Conservation (phyloP, 1,139 yeast genomes). For the Geotrichum reessii region DNA sequence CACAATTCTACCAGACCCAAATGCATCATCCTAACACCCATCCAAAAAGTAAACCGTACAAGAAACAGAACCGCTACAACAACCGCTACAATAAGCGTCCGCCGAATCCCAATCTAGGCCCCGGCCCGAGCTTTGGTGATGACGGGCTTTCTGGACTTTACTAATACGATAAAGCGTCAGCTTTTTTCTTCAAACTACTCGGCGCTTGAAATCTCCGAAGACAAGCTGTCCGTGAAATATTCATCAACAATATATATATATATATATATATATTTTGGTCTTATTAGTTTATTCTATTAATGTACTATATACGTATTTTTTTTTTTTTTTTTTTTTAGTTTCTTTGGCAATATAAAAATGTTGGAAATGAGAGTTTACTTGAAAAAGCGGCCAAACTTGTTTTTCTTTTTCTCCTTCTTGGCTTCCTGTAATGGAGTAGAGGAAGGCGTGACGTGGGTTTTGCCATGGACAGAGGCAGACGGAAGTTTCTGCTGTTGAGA, state of each 20-base stretch:
- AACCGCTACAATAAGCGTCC: neutral
- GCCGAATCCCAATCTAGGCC: neutral
- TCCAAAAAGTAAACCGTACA: neutral
- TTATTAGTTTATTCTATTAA: too few species aligned
- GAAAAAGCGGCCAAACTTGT: conserved; percentile 25
- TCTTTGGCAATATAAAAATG: too few species aligned
- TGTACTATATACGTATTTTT: neutral
- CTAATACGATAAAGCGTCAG: neutral
- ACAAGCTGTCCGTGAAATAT: neutral
- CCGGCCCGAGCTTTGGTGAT: neutral
- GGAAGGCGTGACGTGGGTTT: neutral
- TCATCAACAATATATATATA: neutral
- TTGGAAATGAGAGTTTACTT: conserved; percentile 16
- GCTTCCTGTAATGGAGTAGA: conserved; percentile 1
- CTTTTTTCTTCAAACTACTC: neutral
- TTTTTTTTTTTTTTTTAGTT: neutral
- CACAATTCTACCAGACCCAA: neutral
- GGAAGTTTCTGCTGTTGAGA: neutral
- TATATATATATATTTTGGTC: neutral
- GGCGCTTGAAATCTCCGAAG: neutral
- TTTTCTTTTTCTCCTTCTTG: conserved; percentile 20
- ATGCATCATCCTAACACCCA: neutral
- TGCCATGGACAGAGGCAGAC: neutral
- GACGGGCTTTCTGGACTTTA: neutral
- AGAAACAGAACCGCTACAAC: neutral